Evolutionary conservation across 2,329 filamentous ascomycete species (phyloP).

Genomic region (Pseudogymnoascus sp.): DNA sequence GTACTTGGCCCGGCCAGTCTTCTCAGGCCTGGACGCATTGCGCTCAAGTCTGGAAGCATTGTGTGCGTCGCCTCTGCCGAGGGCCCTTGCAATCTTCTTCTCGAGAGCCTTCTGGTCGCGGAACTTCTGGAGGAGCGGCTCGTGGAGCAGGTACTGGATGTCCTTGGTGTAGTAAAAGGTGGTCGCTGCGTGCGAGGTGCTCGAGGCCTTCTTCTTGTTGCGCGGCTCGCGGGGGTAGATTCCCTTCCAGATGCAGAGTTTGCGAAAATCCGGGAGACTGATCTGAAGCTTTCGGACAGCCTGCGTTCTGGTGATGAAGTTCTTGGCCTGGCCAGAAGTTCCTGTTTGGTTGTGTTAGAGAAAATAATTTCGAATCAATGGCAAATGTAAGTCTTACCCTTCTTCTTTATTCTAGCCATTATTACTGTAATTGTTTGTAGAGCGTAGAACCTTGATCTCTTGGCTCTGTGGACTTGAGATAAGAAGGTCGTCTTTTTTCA

Average conservation of each 20-base stretch:
- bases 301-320: slow-evolving; percentile 96
- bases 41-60: slow-evolving; percentile 81
- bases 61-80: slow-evolving; percentile 83
- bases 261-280: slow-evolving; percentile 92
- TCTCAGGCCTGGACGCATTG: slow-evolving; percentile 82
- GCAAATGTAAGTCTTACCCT: slow-evolving; percentile 47
- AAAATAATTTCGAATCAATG: neutral
- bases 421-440: slow-evolving; percentile 27
- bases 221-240: slow-evolving; percentile 97
- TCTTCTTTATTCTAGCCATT: slow-evolving; percentile 83
- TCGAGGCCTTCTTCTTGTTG: slow-evolving; percentile 94
- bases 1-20: slow-evolving; percentile 82
- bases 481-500: slow-evolving; percentile 17
- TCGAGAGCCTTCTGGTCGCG: slow-evolving; percentile 93
- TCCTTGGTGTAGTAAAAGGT: slow-evolving; percentile 93
- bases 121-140: slow-evolving; percentile 89
- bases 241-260: slow-evolving; percentile 99
- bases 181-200: slow-evolving; percentile 80
- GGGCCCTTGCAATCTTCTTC: slow-evolving; percentile 92
- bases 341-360: slow-evolving; percentile 38
- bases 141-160: slow-evolving; percentile 96
- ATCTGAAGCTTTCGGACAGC: slow-evolving; percentile 97
- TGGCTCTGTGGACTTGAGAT: slow-evolving; percentile 19
- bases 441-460: slow-evolving; percentile 19
- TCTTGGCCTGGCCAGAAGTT: slow-evolving; percentile 86